These are phyloP conservation scores for Mycena kentingensis DNA, from an alignment of 768 basidiomycete species.

Conservation along the genomic window DNA sequence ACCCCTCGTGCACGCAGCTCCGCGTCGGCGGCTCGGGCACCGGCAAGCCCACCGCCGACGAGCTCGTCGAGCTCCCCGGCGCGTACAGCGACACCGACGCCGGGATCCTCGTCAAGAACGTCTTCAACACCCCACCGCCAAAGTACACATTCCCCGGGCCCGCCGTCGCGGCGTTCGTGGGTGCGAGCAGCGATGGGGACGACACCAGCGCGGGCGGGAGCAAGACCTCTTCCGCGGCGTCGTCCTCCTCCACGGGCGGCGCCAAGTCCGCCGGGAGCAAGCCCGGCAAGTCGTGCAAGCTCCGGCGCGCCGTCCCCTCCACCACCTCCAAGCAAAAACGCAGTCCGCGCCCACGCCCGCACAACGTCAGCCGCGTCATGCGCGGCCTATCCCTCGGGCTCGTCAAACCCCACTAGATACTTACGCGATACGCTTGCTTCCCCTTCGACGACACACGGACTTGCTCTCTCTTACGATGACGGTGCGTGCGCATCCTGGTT, in stretches of 20 bases:
- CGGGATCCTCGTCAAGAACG: conserved; percentile 49
- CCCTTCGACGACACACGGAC: too few species aligned
- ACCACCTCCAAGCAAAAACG: conserved; percentile 7
- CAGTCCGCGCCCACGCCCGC: conserved; percentile 20
- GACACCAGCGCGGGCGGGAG: conserved; percentile 2
- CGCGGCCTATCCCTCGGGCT: conserved; percentile 27
- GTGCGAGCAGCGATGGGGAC: conserved; percentile 14
- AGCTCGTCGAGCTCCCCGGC: conserved; percentile 52
- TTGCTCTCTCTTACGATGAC: too few species aligned
- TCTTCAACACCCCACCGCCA: conserved; percentile 34
- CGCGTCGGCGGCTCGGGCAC: conserved; percentile 42
- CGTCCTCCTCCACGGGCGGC: conserved; percentile 1
- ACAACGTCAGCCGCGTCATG: conserved; percentile 39
- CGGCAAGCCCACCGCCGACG: conserved; percentile 33
- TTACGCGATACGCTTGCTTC: too few species aligned
- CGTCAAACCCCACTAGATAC: too few species aligned
- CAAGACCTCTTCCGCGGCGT: conserved; percentile 13
- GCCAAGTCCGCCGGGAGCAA: background rate
- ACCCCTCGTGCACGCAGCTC: conserved; percentile 53
- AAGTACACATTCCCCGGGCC: conserved; percentile 56
- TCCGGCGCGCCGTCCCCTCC: conserved; percentile 6
- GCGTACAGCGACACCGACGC: conserved; percentile 55
- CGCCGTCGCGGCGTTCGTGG: conserved; percentile 43
- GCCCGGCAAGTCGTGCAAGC: conserved; percentile 15
- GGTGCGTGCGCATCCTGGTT: too few species aligned